Conservation (phyloP, 1,284 basidiomycete species). For the Malassezia slooffiae region DNA sequence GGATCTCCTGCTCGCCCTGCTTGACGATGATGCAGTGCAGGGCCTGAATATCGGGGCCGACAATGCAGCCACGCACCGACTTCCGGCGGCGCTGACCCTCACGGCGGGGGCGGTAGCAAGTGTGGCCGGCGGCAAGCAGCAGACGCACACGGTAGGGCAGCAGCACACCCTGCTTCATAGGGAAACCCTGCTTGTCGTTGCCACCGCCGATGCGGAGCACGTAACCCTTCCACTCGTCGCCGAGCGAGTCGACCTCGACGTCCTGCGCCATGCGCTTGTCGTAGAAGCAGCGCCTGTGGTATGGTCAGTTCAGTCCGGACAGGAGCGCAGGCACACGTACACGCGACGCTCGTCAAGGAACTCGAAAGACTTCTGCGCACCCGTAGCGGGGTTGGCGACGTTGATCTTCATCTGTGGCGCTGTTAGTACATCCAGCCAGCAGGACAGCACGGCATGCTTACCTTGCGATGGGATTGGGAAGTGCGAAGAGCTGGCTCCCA, state of each 20-base stretch:
- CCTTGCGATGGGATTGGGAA: slow-evolving; percentile 15
- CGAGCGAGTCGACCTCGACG: slow-evolving; percentile 77
- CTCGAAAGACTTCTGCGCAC: slow-evolving; percentile 85
- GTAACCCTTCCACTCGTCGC: slow-evolving; percentile 96
- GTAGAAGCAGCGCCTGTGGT: slow-evolving; percentile 66
- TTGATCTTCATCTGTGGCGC: slow-evolving; percentile 73
- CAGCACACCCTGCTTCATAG: slow-evolving; percentile 98
- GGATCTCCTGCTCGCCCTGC: slow-evolving; percentile 84
- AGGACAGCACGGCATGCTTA: slow-evolving; percentile 58
- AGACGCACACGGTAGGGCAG: slow-evolving; percentile 86
- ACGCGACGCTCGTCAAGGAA: slow-evolving; percentile 82
- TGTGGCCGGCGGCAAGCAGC: slow-evolving; percentile 88
- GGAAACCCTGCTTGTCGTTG: slow-evolving; percentile 75
- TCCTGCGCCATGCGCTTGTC: slow-evolving; percentile 95
- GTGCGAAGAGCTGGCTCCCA: slow-evolving; percentile 5
- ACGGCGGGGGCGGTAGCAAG: slow-evolving; percentile 89
- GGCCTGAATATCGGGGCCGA: slow-evolving; percentile 90
- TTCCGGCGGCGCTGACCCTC: slow-evolving; percentile 95
- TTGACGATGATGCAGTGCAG: slow-evolving; percentile 90
- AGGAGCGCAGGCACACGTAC: slow-evolving; percentile 37
- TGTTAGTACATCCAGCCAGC: slow-evolving; percentile 13
- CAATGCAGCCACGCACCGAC: slow-evolving; percentile 90
- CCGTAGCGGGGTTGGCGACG: slow-evolving; percentile 87
- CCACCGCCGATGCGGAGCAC: slow-evolving; percentile 92
- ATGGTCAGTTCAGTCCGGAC: neutral